phyloP scores from a whole-genome alignment of 139 green algal species.

The Micractinium conductrix region DNA sequence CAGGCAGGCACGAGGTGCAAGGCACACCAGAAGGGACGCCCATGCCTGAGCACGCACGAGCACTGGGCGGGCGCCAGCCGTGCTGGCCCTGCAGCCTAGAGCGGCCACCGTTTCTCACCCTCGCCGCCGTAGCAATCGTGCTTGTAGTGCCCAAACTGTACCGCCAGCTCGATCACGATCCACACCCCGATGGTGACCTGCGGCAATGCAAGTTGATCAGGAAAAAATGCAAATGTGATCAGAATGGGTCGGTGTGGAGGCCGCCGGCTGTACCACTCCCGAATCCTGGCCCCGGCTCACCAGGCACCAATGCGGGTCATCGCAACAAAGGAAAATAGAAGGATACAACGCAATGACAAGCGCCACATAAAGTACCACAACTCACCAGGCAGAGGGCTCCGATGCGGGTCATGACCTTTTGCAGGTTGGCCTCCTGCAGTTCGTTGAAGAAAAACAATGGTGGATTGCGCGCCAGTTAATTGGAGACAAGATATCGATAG shows the following conservation, averaged over 20 bases:
- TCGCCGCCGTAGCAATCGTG: slow-evolving; percentile 68
- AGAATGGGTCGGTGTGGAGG: too few relatives aligned
- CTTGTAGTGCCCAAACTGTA: slow-evolving; percentile 78
- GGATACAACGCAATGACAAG: too few relatives aligned
- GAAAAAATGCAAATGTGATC: too few relatives aligned
- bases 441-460: too few relatives aligned
- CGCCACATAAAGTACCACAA: too few relatives aligned
- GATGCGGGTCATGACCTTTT: slow-evolving; percentile 90
- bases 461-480: too few relatives aligned
- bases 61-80: background rate
- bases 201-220: too few relatives aligned
- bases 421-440: slow-evolving; percentile 71
- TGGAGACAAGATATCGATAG: too few relatives aligned
- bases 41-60: background rate
- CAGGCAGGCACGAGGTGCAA: background rate
- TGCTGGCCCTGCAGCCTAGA: background rate
- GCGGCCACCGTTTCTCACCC: slow-evolving; percentile 51
- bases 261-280: too few relatives aligned
- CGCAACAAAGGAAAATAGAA: too few relatives aligned
- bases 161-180: slow-evolving; percentile 76
- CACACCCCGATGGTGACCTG: slow-evolving; percentile 73
- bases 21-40: background rate
- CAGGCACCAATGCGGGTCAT: too few relatives aligned
- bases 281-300: too few relatives aligned
- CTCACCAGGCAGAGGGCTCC: slow-evolving; percentile 80